A percentile compares a stretch with the other conserved stretches of the same genome.
phyloP scores from a whole-genome alignment of 495 filamentous ascomycete species.

The Neurospora cerealis region DNA sequence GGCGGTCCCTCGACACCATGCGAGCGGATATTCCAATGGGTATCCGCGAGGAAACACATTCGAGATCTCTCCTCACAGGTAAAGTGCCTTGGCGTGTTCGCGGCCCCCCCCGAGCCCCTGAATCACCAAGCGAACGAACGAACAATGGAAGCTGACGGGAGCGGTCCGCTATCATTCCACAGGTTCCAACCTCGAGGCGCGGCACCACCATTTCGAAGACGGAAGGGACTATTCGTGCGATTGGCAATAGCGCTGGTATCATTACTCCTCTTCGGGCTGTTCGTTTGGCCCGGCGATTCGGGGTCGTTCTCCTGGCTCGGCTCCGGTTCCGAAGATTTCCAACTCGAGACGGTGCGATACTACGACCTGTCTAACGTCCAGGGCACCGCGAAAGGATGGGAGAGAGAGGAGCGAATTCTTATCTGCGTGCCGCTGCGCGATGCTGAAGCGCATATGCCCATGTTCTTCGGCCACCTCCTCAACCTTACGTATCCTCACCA shows the following conservation, averaged over 20 bases:
- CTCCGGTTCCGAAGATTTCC: slow-evolving; percentile 55
- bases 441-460: slow-evolving; percentile 82
- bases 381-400: slow-evolving; percentile 85
- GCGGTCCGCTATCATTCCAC: not conserved
- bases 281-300: slow-evolving; percentile 56
- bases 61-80: slow-evolving; percentile 87
- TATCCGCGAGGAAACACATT: slow-evolving; percentile 63
- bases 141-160: not conserved
- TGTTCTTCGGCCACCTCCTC: slow-evolving; percentile 95
- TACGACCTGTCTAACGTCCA: slow-evolving; percentile 90
- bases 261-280: slow-evolving; percentile 47
- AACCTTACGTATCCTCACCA: slow-evolving; percentile 98
- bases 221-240: slow-evolving; percentile 63
- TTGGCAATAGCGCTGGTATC: slow-evolving; percentile 41
- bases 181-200: slow-evolving; percentile 81
- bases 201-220: slow-evolving; percentile 61
- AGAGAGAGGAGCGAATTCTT: slow-evolving; percentile 86
- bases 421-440: slow-evolving; percentile 93
- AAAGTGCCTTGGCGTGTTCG: slow-evolving; percentile 19
- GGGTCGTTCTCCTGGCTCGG: slow-evolving; percentile 64
- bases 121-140: not conserved
- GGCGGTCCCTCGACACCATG: slow-evolving; percentile 49
- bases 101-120: not conserved
- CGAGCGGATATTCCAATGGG: slow-evolving; percentile 66
- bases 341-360: slow-evolving; percentile 88